Percentiles rank a stretch among this genome's conserved stretches.
phyloP scores from a whole-genome alignment of 257 asterid species.

The Paulownia fortunei region DNA sequence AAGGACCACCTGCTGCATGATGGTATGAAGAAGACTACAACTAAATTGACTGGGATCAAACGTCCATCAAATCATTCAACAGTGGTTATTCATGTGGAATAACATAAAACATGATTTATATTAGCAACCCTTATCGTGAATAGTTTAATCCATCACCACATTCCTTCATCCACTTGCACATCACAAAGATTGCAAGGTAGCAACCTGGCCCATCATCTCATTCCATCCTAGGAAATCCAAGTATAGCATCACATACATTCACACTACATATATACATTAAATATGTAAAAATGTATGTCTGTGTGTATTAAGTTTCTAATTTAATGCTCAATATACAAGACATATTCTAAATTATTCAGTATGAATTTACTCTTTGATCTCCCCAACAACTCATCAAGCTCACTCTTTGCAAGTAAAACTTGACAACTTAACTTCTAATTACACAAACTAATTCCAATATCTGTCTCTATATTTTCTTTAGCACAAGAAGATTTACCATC shows the following conservation, averaged over 20 bases:
- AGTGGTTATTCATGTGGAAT: neutral
- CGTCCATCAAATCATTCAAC: neutral
- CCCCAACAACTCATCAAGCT: constrained; percentile 22
- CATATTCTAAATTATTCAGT: neutral
- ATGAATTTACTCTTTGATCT: neutral
- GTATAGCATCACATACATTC: constrained; percentile 8
- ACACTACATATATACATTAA: neutral
- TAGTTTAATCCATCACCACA: neutral
- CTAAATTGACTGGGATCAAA: constrained; percentile 1
- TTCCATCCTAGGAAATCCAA: constrained; percentile 12
- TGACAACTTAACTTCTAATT: neutral
- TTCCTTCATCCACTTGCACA: constrained; percentile 7
- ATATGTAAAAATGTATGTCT: neutral
- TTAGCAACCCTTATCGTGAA: neutral
- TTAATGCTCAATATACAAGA: neutral
- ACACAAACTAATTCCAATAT: constrained; percentile 3
- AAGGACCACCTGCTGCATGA: neutral
- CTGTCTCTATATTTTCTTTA: neutral
- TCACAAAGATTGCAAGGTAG: constrained; percentile 7
- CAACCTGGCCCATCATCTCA: neutral
- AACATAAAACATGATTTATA: neutral
- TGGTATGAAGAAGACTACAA: neutral
- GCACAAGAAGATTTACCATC: neutral
- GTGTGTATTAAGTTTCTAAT: neutral
- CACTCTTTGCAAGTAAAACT: neutral